Percentiles rank a stretch among this genome's conserved stretches.
Evolutionary conservation across 768 basidiomycete genomes (phyloP).

Genomic region (Auriculariales sp.): DNA sequence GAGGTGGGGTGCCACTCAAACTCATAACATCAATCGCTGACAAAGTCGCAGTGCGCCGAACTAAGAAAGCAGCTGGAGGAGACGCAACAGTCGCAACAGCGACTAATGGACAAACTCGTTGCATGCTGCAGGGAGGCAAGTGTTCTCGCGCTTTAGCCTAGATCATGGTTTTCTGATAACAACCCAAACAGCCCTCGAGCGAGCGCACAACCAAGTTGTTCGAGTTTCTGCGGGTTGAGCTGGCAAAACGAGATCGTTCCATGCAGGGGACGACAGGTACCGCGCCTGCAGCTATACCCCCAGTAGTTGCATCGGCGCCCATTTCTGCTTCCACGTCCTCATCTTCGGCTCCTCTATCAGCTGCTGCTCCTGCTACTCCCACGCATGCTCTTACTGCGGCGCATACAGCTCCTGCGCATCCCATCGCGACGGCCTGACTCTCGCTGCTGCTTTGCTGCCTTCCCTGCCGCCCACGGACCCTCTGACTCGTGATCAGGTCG

Average conservation of each 20-base stretch:
- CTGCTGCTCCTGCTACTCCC: neutral
- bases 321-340: neutral
- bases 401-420: too few relatives aligned
- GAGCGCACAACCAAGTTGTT: slow-evolving; percentile 74
- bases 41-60: slow-evolving; percentile 38
- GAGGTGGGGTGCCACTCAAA: slow-evolving; percentile 36
- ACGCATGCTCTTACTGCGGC: neutral
- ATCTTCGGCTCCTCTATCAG: neutral
- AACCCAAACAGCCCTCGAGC: slow-evolving; percentile 47
- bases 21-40: neutral
- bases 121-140: slow-evolving; percentile 79
- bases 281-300: too few relatives aligned
- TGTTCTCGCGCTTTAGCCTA: neutral
- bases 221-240: slow-evolving; percentile 66
- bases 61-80: slow-evolving; percentile 67
- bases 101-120: slow-evolving; percentile 72
- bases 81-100: slow-evolving; percentile 61
- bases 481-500: too few relatives aligned
- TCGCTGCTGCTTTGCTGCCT: too few relatives aligned
- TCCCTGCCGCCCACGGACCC: too few relatives aligned
- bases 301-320: too few relatives aligned
- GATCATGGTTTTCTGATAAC: slow-evolving; percentile 6
- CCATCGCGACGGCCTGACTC: too few relatives aligned
- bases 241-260: slow-evolving; percentile 49
- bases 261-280: neutral